These are phyloP conservation scores for Backusella liffmaniae DNA, from an alignment of 192 early-diverging fungal species.

Conservation along the genomic window DNA sequence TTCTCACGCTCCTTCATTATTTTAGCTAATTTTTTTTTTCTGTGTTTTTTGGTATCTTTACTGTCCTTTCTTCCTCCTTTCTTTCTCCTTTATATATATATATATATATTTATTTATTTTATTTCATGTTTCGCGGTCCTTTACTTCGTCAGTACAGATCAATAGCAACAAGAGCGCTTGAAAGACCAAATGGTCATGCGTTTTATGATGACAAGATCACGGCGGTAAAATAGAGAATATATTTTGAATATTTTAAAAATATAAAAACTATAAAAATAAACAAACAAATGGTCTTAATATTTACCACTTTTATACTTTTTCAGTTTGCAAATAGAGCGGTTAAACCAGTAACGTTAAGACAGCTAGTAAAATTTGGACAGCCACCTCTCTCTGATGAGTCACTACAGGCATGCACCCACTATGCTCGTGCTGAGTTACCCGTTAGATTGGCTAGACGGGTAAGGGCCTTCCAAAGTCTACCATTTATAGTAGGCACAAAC, in stretches of 20 bases:
- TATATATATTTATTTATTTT: too few relatives aligned
- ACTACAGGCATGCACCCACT: slow-evolving; percentile 59
- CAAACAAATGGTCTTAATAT: background rate
- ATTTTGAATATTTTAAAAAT: background rate
- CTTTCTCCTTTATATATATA: background rate
- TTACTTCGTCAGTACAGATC: background rate
- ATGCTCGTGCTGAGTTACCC: slow-evolving; percentile 79
- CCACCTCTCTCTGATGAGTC: slow-evolving; percentile 51
- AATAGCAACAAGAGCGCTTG: slow-evolving; percentile 14
- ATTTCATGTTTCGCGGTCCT: background rate
- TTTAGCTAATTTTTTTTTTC: background rate
- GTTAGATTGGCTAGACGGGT: slow-evolving; percentile 88
- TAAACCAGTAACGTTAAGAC: slow-evolving; percentile 71
- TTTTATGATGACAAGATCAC: slow-evolving; percentile 20
- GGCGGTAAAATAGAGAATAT: slow-evolving; percentile 13
- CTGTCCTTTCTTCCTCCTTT: background rate
- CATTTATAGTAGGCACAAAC: slow-evolving; percentile 96
- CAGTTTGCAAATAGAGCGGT: slow-evolving; percentile 60
- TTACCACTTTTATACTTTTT: background rate
- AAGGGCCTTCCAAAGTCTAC: slow-evolving; percentile 82
- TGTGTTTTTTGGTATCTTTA: background rate
- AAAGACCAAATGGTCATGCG: slow-evolving; percentile 13
- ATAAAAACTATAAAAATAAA: background rate
- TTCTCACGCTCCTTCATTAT: slow-evolving; percentile 1
- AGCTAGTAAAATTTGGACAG: slow-evolving; percentile 75